Conservation (phyloP, 768 basidiomycete genomes). For the Leccinum broughii region DNA sequence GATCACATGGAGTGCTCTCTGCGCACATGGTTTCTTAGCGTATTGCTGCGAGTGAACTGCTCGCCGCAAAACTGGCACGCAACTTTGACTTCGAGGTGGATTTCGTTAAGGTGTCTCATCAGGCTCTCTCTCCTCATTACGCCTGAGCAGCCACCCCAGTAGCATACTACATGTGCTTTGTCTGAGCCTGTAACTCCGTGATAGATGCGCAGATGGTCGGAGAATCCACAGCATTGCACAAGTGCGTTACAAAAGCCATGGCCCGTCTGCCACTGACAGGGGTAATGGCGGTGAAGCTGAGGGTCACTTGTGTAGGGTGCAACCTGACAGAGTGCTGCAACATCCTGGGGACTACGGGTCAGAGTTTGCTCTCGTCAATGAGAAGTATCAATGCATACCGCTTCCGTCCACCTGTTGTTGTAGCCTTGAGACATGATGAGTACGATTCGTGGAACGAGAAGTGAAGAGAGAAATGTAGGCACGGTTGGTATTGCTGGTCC, state of each 20-base stretch:
- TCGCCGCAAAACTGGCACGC: conserved; percentile 18
- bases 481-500: too few relatives aligned
- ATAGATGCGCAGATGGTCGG: conserved; percentile 22
- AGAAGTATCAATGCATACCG: too few relatives aligned
- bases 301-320: conserved; percentile 1
- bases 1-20: conserved; percentile 13
- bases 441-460: too few relatives aligned
- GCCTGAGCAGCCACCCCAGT: conserved; percentile 19
- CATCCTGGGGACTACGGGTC: conserved; percentile 15
- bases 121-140: conserved; percentile 32
- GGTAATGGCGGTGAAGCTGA: conserved; percentile 7
- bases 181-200: conserved; percentile 26
- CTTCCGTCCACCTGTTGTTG: too few relatives aligned
- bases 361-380: background rate
- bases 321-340: background rate
- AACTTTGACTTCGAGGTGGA: conserved; percentile 21
- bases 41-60: conserved; percentile 29
- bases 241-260: background rate
- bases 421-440: too few relatives aligned
- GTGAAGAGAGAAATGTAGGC: too few relatives aligned
- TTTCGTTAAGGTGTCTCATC: conserved; percentile 28
- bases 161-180: conserved; percentile 4
- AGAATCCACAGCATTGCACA: conserved; percentile 10
- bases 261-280: conserved; percentile 19
- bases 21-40: conserved; percentile 16